phyloP scores from a whole-genome alignment of 148 eudicot genomes.

The Cornus controversa region DNA sequence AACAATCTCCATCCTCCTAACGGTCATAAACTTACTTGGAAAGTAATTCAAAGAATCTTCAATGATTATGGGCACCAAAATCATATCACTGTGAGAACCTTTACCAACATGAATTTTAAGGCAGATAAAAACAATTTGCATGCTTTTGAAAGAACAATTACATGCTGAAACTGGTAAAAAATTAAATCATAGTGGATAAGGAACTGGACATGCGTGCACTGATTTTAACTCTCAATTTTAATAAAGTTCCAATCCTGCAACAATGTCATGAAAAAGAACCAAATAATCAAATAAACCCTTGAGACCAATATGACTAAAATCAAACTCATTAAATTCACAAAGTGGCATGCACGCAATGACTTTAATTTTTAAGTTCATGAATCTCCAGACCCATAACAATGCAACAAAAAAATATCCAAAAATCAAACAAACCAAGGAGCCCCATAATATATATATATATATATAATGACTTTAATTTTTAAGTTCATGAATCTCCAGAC shows the following conservation, averaged over 20 bases:
- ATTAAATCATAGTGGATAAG: not conserved
- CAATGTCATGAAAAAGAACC: not conserved
- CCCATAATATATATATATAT: too few relatives aligned
- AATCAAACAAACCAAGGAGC: not conserved
- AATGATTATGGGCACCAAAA: too few relatives aligned
- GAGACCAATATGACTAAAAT: not conserved
- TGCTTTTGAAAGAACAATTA: not conserved
- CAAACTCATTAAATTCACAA: not conserved
- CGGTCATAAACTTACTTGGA: not conserved
- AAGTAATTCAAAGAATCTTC: not conserved
- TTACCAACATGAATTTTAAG: not conserved
- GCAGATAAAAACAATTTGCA: not conserved
- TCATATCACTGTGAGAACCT: not conserved
- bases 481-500: not conserved
- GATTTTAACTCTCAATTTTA: not conserved
- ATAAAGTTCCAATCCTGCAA: not conserved
- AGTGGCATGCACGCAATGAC: not conserved
- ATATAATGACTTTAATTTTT: not conserved
- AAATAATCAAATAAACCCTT: not conserved
- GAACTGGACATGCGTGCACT: not conserved
- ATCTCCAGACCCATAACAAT: not conserved
- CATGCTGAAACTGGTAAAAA: not conserved
- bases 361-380: not conserved
- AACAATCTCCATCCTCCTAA: not conserved
- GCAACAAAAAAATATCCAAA: not conserved